Percentiles rank a stretch among this genome's conserved stretches.
Evolutionary conservation across 2,329 filamentous ascomycete species (phyloP).

Genomic region (Ascomycota sp.): DNA sequence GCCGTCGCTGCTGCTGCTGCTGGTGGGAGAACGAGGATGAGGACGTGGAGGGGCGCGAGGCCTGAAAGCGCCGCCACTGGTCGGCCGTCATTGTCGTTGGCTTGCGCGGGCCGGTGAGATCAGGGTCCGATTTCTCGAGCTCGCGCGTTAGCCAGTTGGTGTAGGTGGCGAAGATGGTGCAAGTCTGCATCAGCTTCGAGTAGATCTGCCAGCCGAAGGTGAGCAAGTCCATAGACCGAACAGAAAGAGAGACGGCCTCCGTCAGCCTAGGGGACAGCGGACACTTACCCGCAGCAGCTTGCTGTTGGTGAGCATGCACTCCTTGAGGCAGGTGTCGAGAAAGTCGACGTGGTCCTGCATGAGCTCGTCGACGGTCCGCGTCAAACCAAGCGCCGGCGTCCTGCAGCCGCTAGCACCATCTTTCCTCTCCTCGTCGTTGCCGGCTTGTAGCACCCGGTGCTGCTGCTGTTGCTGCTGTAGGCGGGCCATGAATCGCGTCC

Average conservation of each 20-base stretch:
- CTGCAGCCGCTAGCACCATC: constrained; percentile 6
- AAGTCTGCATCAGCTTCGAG: constrained; percentile 90
- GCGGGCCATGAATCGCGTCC: constrained; percentile 80
- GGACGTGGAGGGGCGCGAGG: constrained; percentile 14
- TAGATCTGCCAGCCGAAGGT: constrained; percentile 46
- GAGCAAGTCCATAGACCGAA: background rate
- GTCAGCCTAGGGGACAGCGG: constrained; percentile 2
- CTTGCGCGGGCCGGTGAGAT: constrained; percentile 41
- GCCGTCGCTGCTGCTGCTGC: no score
- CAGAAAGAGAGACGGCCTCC: background rate
- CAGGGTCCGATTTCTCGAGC: constrained; percentile 65
- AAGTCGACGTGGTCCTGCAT: constrained; percentile 99
- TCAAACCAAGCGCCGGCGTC: constrained; percentile 9
- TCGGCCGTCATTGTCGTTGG: constrained; percentile 38
- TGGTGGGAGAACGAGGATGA: background rate
- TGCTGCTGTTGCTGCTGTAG: constrained; percentile 39
- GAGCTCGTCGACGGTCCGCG: constrained; percentile 77
- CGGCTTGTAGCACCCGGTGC: background rate
- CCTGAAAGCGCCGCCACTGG: constrained; percentile 39
- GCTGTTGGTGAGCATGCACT: constrained; percentile 96
- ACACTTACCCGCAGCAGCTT: constrained; percentile 62
- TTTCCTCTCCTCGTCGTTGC: constrained; percentile 16
- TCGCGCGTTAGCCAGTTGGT: constrained; percentile 72
- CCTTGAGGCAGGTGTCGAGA: constrained; percentile 89
- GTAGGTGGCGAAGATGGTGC: constrained; percentile 82